phyloP scores from a whole-genome alignment of 1,284 basidiomycete genomes.

The Trametes versicolor region DNA sequence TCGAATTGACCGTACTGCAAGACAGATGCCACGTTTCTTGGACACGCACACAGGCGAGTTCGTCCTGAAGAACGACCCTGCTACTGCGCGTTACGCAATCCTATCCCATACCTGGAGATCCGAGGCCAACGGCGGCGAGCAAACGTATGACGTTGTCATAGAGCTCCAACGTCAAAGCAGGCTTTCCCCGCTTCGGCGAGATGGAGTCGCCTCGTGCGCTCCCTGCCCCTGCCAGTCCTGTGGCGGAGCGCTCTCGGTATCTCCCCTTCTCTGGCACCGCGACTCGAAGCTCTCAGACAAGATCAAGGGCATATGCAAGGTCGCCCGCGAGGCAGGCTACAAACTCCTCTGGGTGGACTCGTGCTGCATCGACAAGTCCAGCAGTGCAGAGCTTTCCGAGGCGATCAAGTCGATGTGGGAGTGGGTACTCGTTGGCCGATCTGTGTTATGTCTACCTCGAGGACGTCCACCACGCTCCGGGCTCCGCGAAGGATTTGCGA shows the following conservation, averaged over 20 bases:
- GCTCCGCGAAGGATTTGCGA: background rate
- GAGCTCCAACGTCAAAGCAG: background rate
- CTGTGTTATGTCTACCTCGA: background rate
- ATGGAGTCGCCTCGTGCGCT: too few relatives aligned
- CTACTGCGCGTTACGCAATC: background rate
- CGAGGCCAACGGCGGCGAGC: background rate
- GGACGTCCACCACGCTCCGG: background rate
- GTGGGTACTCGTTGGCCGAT: background rate
- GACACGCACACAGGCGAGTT: background rate
- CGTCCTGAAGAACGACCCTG: background rate
- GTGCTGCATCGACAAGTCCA: too few relatives aligned
- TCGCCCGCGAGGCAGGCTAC: too few relatives aligned
- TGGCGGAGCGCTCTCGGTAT: background rate
- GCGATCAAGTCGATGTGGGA: background rate
- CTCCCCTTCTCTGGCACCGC: background rate
- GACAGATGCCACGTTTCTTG: conserved; percentile 1
- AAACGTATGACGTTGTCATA: background rate
- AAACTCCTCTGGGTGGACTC: too few relatives aligned
- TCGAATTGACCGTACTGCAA: too few relatives aligned
- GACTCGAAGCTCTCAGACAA: background rate
- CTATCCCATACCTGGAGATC: background rate
- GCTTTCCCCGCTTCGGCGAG: too few relatives aligned
- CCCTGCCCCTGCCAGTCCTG: background rate
- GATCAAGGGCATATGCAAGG: too few relatives aligned
- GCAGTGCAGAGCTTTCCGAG: too few relatives aligned